These are phyloP conservation scores for Suhomyces tanzawaensis DNA, from an alignment of 805 yeast genomes.

Conservation along the genomic window DNA sequence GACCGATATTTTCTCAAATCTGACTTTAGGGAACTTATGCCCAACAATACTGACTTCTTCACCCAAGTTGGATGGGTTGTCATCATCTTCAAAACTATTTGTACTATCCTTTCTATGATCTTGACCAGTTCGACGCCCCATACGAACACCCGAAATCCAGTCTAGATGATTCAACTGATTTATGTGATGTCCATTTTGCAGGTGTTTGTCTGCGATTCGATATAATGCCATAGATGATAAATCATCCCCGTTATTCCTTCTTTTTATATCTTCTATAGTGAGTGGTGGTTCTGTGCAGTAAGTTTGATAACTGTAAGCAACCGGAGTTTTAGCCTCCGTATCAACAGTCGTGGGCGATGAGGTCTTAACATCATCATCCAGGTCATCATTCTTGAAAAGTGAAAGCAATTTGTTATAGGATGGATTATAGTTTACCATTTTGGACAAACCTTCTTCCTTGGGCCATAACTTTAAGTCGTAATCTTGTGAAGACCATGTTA, in stretches of 20 bases:
- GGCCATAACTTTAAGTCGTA: constrained; percentile 85
- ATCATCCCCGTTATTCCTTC: constrained; percentile 32
- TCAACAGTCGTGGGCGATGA: constrained; percentile 1
- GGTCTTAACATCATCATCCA: constrained; percentile 9
- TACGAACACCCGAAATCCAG: constrained; percentile 91
- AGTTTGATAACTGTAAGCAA: constrained; percentile 26
- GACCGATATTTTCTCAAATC: constrained; percentile 84
- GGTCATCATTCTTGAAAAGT: constrained; percentile 13
- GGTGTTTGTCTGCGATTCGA: constrained; percentile 36
- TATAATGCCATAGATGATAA: constrained; percentile 37
- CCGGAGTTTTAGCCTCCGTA: not conserved
- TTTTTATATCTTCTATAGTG: constrained; percentile 29
- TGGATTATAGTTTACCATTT: constrained; percentile 38
- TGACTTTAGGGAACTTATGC: constrained; percentile 80
- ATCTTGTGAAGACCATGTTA: constrained; percentile 88
- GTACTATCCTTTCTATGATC: constrained; percentile 17
- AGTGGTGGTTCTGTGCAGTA: constrained; percentile 38
- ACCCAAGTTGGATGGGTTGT: constrained; percentile 64
- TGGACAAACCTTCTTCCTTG: constrained; percentile 34
- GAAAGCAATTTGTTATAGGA: constrained; percentile 24
- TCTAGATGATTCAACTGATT: constrained; percentile 65
- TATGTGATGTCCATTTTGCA: constrained; percentile 28
- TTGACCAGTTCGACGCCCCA: constrained; percentile 53
- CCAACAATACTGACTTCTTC: constrained; percentile 90
- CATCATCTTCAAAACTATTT: constrained; percentile 26